phyloP scores from a whole-genome alignment of 768 basidiomycete genomes.

The Boletus insuetus region DNA sequence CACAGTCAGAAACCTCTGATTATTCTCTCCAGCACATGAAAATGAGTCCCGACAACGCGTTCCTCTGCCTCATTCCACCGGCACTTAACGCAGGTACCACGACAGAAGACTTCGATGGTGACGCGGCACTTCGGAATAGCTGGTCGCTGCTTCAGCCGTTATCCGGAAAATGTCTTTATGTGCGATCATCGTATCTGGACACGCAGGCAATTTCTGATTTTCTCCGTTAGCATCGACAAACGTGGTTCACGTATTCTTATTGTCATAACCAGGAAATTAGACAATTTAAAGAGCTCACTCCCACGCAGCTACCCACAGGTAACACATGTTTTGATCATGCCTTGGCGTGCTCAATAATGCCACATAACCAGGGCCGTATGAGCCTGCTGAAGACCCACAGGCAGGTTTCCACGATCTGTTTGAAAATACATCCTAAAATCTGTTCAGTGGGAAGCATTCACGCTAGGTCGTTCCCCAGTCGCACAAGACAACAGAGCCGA shows the following conservation, averaged over 20 bases:
- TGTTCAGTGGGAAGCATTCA: slow-evolving; percentile 74
- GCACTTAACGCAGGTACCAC: slow-evolving; percentile 44
- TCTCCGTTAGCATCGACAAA: slow-evolving; percentile 66
- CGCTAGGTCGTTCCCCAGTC: slow-evolving; percentile 67
- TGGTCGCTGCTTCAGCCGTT: slow-evolving; percentile 84
- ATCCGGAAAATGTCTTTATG: slow-evolving; percentile 80
- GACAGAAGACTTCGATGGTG: slow-evolving; percentile 54
- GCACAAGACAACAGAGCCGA: slow-evolving; percentile 59
- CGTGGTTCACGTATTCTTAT: slow-evolving; percentile 97
- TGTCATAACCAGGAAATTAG: slow-evolving; percentile 94
- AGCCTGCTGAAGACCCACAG: slow-evolving; percentile 83
- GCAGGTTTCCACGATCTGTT: slow-evolving; percentile 43
- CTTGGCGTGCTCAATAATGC: slow-evolving; percentile 19
- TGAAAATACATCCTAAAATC: slow-evolving; percentile 19
- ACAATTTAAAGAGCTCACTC: slow-evolving; percentile 86
- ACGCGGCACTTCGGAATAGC: slow-evolving; percentile 67
- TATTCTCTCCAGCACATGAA: slow-evolving; percentile 72
- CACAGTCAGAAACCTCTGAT: slow-evolving; percentile 29
- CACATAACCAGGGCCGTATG: slow-evolving; percentile 55
- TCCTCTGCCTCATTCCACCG: slow-evolving; percentile 77
- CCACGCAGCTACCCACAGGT: slow-evolving; percentile 67
- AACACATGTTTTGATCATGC: slow-evolving; percentile 28
- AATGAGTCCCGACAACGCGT: slow-evolving; percentile 65
- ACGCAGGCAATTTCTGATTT: slow-evolving; percentile 30
- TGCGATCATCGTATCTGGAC: slow-evolving; percentile 45